phyloP scores from a whole-genome alignment of 1,284 basidiomycete genomes.

The Ceratorhiza oryzae-sativae region DNA sequence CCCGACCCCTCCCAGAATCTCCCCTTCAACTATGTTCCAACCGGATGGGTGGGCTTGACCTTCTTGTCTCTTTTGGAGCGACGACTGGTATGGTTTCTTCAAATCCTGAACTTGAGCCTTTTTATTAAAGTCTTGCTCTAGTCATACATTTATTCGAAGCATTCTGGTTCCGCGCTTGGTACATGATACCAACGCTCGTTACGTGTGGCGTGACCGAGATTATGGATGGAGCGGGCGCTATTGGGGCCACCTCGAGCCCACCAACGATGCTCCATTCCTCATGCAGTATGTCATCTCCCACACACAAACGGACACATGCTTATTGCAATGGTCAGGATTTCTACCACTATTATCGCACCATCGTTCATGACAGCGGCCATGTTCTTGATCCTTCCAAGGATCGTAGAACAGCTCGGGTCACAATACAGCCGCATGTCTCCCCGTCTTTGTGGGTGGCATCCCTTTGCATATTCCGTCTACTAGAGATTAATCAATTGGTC shows the following conservation, averaged over 20 bases:
- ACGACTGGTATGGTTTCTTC: constrained; percentile 5
- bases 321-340: constrained; percentile 5
- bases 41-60: constrained; percentile 33
- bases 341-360: constrained; percentile 36
- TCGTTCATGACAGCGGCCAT: constrained; percentile 41
- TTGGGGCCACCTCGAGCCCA: constrained; percentile 22
- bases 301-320: not conserved
- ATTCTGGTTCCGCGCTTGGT: constrained; percentile 45
- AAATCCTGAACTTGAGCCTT: not conserved
- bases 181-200: constrained; percentile 46
- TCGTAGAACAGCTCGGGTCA: constrained; percentile 49
- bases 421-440: constrained; percentile 50
- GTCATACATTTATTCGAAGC: constrained; percentile 46
- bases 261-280: constrained; percentile 22
- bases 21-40: constrained; percentile 30
- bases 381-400: constrained; percentile 48
- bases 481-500: not conserved
- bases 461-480: not conserved
- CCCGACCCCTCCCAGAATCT: constrained; percentile 3
- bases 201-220: constrained; percentile 45
- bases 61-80: constrained; percentile 39
- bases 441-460: constrained; percentile 42
- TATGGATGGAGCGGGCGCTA: constrained; percentile 42
- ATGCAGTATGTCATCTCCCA: constrained; percentile 14
- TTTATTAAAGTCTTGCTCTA: constrained; percentile 44